These are phyloP conservation scores for Cladophialophora chaetospira DNA, from an alignment of 2,329 filamentous ascomycete genomes.

Conservation along the genomic window DNA sequence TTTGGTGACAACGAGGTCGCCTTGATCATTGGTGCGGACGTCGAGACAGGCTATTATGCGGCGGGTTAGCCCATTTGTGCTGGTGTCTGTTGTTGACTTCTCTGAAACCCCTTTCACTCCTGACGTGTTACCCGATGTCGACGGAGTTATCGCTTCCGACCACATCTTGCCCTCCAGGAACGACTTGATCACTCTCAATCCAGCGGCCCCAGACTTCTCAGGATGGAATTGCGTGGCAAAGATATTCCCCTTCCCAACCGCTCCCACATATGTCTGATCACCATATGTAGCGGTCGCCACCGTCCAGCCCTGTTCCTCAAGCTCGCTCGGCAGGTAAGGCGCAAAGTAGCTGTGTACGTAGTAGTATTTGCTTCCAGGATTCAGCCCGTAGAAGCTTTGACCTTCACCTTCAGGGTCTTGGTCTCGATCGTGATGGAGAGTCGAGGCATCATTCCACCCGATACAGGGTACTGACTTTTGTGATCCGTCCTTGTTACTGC, in stretches of 20 bases:
- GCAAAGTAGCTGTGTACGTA: slow-evolving; percentile 96
- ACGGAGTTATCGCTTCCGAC: slow-evolving; percentile 31
- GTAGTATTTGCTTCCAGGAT: slow-evolving; percentile 89
- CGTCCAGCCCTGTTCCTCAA: slow-evolving; percentile 83
- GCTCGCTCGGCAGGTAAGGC: slow-evolving; percentile 69
- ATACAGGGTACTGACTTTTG: slow-evolving; percentile 85
- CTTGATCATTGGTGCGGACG: slow-evolving; percentile 89
- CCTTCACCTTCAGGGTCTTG: background rate
- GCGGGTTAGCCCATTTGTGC: slow-evolving; percentile 74
- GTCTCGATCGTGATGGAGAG: slow-evolving; percentile 43
- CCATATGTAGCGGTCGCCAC: slow-evolving; percentile 92
- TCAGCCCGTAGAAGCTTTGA: slow-evolving; percentile 73
- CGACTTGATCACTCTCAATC: slow-evolving; percentile 77
- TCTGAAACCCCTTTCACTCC: background rate
- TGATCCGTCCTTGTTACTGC: slow-evolving; percentile 22
- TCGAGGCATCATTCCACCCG: slow-evolving; percentile 92
- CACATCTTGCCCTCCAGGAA: slow-evolving; percentile 76
- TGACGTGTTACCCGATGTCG: slow-evolving; percentile 23
- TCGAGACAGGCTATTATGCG: slow-evolving; percentile 95
- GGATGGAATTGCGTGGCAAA: slow-evolving; percentile 96
- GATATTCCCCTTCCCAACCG: slow-evolving; percentile 80
- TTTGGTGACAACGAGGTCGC: slow-evolving; percentile 96
- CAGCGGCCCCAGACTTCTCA: slow-evolving; percentile 92
- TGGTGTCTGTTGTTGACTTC: background rate
- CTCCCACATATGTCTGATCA: slow-evolving; percentile 85